Conservation (phyloP, 352 stramenopile genomes). For the Lagenidium sp. region DNA sequence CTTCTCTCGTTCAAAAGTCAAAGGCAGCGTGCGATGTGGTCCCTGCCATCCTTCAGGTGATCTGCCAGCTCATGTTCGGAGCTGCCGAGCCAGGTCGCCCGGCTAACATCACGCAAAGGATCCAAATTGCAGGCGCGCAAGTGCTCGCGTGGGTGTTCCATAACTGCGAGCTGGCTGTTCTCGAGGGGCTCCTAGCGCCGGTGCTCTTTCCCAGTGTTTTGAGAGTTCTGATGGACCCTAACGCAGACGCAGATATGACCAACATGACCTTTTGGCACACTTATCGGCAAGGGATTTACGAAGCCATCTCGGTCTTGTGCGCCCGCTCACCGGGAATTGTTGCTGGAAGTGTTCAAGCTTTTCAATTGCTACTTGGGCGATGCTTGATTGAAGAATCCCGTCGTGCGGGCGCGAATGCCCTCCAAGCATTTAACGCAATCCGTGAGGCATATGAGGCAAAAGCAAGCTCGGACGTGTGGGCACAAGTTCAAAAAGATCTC, state of each 20-base stretch:
- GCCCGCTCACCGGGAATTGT: slow-evolving; percentile 28
- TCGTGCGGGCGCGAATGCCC: slow-evolving; percentile 38
- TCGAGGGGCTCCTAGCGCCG: slow-evolving; percentile 48
- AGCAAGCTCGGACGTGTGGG: slow-evolving; percentile 16
- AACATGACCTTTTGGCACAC: slow-evolving; percentile 33
- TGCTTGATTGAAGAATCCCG: slow-evolving; percentile 46
- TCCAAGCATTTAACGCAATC: slow-evolving; percentile 53
- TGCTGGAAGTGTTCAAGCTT: slow-evolving; percentile 43
- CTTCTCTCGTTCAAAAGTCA: slow-evolving; percentile 35
- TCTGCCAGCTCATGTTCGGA: slow-evolving; percentile 78
- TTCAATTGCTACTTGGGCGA: slow-evolving; percentile 65
- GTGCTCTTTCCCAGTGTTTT: slow-evolving; percentile 64
- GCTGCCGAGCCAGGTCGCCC: slow-evolving; percentile 30
- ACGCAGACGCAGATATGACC: slow-evolving; percentile 35
- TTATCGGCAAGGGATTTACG: slow-evolving; percentile 59
- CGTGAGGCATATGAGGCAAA: slow-evolving; percentile 25
- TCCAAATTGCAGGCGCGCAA: slow-evolving; percentile 49
- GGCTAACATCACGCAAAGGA: slow-evolving; percentile 39
- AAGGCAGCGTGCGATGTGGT: slow-evolving; percentile 46
- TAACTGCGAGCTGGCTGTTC: slow-evolving; percentile 23
- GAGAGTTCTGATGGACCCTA: slow-evolving; percentile 47
- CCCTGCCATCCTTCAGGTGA: slow-evolving; percentile 54
- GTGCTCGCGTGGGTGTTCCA: slow-evolving; percentile 57
- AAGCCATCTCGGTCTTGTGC: slow-evolving; percentile 36
- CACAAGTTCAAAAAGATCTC: slow-evolving; percentile 40